A percentile compares a stretch with the other conserved stretches of the same genome.
phyloP scores from a whole-genome alignment of 345 rosid genomes.

The Gossypium raimondii region DNA sequence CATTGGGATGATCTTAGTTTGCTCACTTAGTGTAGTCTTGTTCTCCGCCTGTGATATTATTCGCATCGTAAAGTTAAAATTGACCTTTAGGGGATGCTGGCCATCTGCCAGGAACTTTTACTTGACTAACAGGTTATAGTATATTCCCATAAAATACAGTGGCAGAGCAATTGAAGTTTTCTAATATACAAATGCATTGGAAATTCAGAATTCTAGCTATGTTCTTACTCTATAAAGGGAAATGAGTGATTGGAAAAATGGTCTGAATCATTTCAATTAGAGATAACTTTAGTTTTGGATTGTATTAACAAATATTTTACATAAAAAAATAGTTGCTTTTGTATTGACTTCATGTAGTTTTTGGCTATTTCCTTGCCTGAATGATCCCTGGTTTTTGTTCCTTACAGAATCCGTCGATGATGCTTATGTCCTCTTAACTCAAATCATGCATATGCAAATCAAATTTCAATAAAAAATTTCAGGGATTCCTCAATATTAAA shows the following conservation, averaged over 20 bases:
- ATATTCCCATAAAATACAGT: background rate
- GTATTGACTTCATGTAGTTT: too few species aligned
- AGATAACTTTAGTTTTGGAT: background rate
- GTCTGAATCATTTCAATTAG: background rate
- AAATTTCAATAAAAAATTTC: too few species aligned
- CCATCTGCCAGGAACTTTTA: background rate
- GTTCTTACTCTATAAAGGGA: background rate
- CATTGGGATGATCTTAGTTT: background rate
- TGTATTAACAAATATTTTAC: too few species aligned
- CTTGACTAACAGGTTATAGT: background rate
- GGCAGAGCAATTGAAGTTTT: background rate
- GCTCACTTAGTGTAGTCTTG: background rate
- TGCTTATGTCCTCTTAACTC: background rate
- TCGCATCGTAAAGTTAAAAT: background rate
- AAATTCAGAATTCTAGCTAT: background rate
- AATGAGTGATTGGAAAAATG: background rate
- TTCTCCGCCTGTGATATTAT: background rate
- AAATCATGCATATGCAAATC: too few species aligned
- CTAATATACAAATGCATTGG: background rate
- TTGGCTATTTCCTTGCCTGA: too few species aligned
- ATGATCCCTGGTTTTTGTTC: background rate
- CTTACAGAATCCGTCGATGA: background rate
- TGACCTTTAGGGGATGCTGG: background rate
- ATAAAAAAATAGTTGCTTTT: background rate
- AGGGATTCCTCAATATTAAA: too few species aligned